Evolutionary conservation across 2,329 filamentous ascomycete species (phyloP), one percentile per base, ranked within the genome.

Genomic region (Nakataea oryzae): DNA sequence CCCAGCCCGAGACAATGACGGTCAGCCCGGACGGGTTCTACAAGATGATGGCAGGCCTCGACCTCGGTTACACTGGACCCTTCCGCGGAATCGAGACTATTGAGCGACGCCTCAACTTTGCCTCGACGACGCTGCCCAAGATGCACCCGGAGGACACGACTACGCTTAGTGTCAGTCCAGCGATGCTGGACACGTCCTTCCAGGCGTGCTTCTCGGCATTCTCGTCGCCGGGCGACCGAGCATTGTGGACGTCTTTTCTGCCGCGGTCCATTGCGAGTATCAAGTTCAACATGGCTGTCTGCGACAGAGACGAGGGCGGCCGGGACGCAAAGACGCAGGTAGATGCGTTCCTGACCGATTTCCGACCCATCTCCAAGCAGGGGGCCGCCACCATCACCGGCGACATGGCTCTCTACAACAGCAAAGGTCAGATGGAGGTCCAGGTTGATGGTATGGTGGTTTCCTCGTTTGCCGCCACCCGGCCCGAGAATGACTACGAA

Each of bases 221-320:
- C 28, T 70, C 76, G 0, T 74, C 73, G 0, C 75, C 76, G 0
- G 74, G 74, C 13, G 76, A 79, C 54, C 71, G 71, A 14, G 70
- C 75, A 0, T 69, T 79, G 0, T 79, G 76, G 76, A 76, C 75
- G 1, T 70, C 74, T 0, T 78, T 79, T 63, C 68, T 79, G 0
- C 76, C 76, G 0, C 66, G 70, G 6, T 64, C 61, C 3, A 76
- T 78, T 9, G 66, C 70, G 11, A 67, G 62, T 17, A 63, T 78
- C 1, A 67, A 69, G 3, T 78, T 79, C 68, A 78, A 75, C 63
- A 59, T 75, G 41, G 71, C 70, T 5, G 64, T 64, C 6, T 69
- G 70, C 57, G 64, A 69, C 32, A 60, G 30, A 34, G 29, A 57
- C 2, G 34, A 61, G 3, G 60, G 54, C 27, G 60, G 41, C 6